These are phyloP conservation scores for Kodamaea fukazawae DNA, from an alignment of 805 yeast genomes.

Conservation along the genomic window DNA sequence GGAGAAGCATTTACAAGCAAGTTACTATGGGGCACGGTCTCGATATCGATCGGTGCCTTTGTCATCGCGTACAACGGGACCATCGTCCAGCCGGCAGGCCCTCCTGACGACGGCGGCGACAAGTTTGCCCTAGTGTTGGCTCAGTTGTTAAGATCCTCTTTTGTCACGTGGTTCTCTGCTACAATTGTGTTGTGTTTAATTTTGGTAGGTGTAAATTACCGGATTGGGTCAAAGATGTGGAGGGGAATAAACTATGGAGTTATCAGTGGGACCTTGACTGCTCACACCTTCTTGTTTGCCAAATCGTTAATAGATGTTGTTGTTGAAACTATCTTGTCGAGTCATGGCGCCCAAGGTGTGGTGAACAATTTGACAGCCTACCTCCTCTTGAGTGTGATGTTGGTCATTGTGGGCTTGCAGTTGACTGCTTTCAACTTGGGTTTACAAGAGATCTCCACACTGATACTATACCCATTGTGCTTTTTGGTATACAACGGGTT, in stretches of 20 bases:
- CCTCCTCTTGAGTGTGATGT: conserved; percentile 50
- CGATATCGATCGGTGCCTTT: conserved; percentile 73
- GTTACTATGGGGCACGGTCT: conserved; percentile 61
- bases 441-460: conserved; percentile 64
- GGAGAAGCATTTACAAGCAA: conserved; percentile 62
- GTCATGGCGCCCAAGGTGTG: conserved; percentile 8
- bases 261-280: conserved; percentile 74
- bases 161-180: conserved; percentile 55
- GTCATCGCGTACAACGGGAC: conserved; percentile 73
- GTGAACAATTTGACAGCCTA: conserved; percentile 30
- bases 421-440: conserved; percentile 74
- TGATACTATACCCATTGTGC: conserved; percentile 78
- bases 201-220: conserved; percentile 23
- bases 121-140: conserved; percentile 41
- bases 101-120: conserved; percentile 21
- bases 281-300: conserved; percentile 83
- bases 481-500: conserved; percentile 78
- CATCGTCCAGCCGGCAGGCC: conserved; percentile 37
- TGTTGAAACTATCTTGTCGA: conserved; percentile 39
- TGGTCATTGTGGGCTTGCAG: conserved; percentile 66
- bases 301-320: conserved; percentile 75
- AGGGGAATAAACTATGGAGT: conserved; percentile 63
- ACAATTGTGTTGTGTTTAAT: conserved; percentile 31
- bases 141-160: conserved; percentile 38
- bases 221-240: not conserved